Evolutionary conservation across 768 basidiomycete genomes (phyloP), one percentile per base, ranked within the genome.

Genomic region (Russula vinacea): DNA sequence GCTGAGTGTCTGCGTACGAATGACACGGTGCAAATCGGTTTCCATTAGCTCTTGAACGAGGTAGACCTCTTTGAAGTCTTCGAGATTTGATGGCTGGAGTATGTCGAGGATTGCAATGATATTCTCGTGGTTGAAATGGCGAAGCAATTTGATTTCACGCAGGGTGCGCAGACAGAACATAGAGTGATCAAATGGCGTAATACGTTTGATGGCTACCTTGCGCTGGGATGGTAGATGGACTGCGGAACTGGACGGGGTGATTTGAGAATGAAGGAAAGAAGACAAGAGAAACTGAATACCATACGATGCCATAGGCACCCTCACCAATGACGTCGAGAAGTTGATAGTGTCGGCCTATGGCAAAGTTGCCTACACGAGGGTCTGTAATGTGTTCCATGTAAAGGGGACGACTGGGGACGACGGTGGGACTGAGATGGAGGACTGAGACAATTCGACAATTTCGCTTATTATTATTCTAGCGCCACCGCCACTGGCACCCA

Each of bases 91-190:
- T 0, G 97, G 95, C 59, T 85, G 84, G 69, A 96, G 83, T 72
- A 98, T 95, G 73, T 98, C 97, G 63, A 98, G 82, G 72, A 98
- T 94, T 14, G 91, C 85, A 75, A 98, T 98, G 78, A 98, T 95
- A 73, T 96, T 88, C 72, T 88, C 88, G 75, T 89, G 87, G 70
- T 83, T 83, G 70, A 91, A 89, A 79, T 94, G 91, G 45, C 90
- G 87, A 58, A 98, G 84, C 19, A 98, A 84, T 78, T 97, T 98
- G 74, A 97, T 89, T 79, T 97, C 94, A 67, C 94, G 84, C 56
- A 95, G 80, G n/a, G 94, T 96, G 56, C 88, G 80, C 73, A 94
- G 80, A 72, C 91, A 92, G 78, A 94, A 95, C 91, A 96, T 93
- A 62, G 93, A 88, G 73, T 95, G 94, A 74, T 96, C 94, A 70